Base-by-base conservation (phyloP, 345 rosid species). In the Turnera subulata region DNA sequence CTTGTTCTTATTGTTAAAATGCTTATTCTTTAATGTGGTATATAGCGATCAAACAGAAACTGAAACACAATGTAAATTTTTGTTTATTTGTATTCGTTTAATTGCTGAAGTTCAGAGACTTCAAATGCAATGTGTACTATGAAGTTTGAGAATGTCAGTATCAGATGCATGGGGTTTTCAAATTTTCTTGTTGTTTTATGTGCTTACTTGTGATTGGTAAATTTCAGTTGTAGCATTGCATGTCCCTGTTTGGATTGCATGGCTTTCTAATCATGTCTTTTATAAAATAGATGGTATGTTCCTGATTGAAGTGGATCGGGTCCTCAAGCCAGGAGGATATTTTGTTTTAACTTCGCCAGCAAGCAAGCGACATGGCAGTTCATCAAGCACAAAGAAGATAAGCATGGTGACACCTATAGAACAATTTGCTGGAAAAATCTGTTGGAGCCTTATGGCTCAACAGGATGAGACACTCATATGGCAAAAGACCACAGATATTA, bases 391-490 rank as follows among this genome's bases (percentile, higher is more conserved):
- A 7, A 93, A 80, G 82, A 86, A 76, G 73, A 74, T 81, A 52
- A 76, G 76, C 68, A 70, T 72, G 56, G 57, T 76, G 63, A 71
- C 78, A 46, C 83, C 83, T 14, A 68, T 84, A 54, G 82, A 84
- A 68, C 87, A 81, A 53, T 77, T 81, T 60, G 71, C 87, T 25
- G 88, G 81, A 55, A 80, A 79, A 68, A 80, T 93, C 18, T 90
- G 97, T 46, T 93, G 99, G 99, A 84, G 76, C 70, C 77, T 84
- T 39, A 75, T 80, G 58, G 87, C 90, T 71, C 99, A 93, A 86
- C 99, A 87, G 64, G 96, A 93, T 16, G 96, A 93, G 76, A 87
- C 96, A 45, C 84, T 82, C 63, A 76, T 93, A 68, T 93, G 99
- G 97, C 96, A 93, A 77, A 90, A 93, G 83, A 89, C 97, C 62